phyloP scores from a whole-genome alignment of 2,329 filamentous ascomycete species.

The Fusarium sp. region DNA sequence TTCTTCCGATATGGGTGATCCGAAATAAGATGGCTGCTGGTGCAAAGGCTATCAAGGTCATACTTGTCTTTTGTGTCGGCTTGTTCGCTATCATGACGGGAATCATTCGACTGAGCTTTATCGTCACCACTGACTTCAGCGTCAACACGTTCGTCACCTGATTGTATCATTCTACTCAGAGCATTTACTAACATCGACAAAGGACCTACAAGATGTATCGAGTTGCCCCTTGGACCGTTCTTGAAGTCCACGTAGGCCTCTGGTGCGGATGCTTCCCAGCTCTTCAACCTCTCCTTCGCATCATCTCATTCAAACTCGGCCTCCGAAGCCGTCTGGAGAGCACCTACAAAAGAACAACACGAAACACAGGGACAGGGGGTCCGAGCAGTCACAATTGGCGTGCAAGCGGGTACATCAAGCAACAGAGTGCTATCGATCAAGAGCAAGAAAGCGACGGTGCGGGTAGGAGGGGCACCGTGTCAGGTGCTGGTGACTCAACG shows the following conservation, averaged over 20 bases:
- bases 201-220: constrained; percentile 54
- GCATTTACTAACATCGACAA: not conserved
- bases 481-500: constrained; percentile 23
- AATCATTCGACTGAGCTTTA: constrained; percentile 51
- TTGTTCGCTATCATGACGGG: constrained; percentile 52
- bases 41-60: constrained; percentile 47
- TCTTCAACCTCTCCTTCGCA: constrained; percentile 52
- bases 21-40: constrained; percentile 51
- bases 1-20: constrained; percentile 53
- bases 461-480: constrained; percentile 9
- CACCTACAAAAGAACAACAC: constrained; percentile 34
- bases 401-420: constrained; percentile 26
- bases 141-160: constrained; percentile 47
- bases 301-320: constrained; percentile 32
- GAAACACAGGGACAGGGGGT: constrained; percentile 17
- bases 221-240: constrained; percentile 53
- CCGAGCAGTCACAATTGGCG: constrained; percentile 25
- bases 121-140: constrained; percentile 46
- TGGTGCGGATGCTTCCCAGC: constrained; percentile 57
- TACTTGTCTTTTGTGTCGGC: constrained; percentile 54
- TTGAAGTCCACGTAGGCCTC: constrained; percentile 56
- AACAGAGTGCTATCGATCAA: constrained; percentile 19
- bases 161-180: not conserved
- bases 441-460: not conserved
- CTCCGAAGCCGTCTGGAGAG: constrained; percentile 26